Base-by-base conservation (phyloP, 371 early-diverging fungal species). In the Syncephalastrum contaminatum region DNA sequence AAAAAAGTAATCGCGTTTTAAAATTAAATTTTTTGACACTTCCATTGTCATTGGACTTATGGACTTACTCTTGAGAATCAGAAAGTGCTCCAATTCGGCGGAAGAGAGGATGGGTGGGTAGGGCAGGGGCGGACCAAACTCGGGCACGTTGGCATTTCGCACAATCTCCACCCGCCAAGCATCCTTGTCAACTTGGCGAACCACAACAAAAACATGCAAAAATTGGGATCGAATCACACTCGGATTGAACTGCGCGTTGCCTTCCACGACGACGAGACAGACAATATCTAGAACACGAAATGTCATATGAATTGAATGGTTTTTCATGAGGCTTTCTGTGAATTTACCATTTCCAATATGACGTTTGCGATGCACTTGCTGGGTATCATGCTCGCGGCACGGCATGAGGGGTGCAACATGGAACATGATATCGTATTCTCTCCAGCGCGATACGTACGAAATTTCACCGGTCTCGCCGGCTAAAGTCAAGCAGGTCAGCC, bases 361-460 rank as follows among this genome's bases (percentile, higher is more conserved):
- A 12, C 88, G 73, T 59, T 93, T 93, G 19, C 90, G 77, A 53
- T 89, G 86, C 21, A 93, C 75, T 65, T 92, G 92, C 52, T 93
- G 92, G 16, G 70, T 70, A 64, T 92, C 93, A 10, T 72, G 78
- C 7, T 67, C 71, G 50, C 79, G 82, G 64, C 62, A 80, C 2
- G 94, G 94, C 49, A 94, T 77, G 18, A 90, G 51, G 2, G 93
- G 85, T 4, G 89, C 81, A 0, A 92, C 88, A 61, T 94, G 94
- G 66, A 88, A 93, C 87, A 91, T 89, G 56, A 94, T 83, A 53
- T 90, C 88, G 55, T 84, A 84, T 18, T 84, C 85, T 62, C 77
- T 85, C 81, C 91, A 90, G 66, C 82, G 84, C 3, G 90, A 88
- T 51, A 85, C 65, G 70, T 89, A 85, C 3, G 91, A 85, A 48